Evolutionary conservation across 371 early-diverging fungal species (phyloP).

Genomic region (Paraphysoderma sedebokerense): DNA sequence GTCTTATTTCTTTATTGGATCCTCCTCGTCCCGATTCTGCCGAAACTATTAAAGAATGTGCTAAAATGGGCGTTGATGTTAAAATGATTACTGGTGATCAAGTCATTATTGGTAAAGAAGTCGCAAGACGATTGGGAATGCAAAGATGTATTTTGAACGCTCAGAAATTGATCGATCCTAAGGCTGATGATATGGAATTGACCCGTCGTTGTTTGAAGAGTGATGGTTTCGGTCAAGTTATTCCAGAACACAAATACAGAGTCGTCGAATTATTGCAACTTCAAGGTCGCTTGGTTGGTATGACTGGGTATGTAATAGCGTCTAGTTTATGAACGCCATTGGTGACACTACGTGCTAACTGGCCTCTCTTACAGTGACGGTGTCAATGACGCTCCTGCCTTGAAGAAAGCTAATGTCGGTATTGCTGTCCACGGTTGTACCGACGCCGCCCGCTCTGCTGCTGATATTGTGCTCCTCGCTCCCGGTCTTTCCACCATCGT

Average conservation of each 20-base stretch:
- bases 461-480: constrained; percentile 81
- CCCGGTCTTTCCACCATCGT: constrained; percentile 77
- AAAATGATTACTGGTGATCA: constrained; percentile 79
- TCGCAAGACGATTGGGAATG: constrained; percentile 32
- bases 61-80: constrained; percentile 39
- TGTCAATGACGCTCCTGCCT: constrained; percentile 78
- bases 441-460: constrained; percentile 89
- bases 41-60: constrained; percentile 44
- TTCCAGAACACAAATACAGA: constrained; percentile 57
- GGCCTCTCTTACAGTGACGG: too few relatives aligned
- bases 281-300: constrained; percentile 56
- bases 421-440: constrained; percentile 78
- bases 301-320: constrained; percentile 39
- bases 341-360: constrained; percentile 10
- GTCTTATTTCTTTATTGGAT: constrained; percentile 35
- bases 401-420: constrained; percentile 76
- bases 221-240: constrained; percentile 90
- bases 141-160: constrained; percentile 24
- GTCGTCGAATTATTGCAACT: constrained; percentile 60
- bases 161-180: constrained; percentile 14
- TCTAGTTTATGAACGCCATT: background rate
- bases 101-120: constrained; percentile 45
- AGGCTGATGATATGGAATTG: constrained; percentile 18
- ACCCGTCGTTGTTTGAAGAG: constrained; percentile 49
- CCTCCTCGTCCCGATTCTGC: constrained; percentile 38